Conservation (phyloP, 129 eudicot genomes). For the Solidago caesia region DNA sequence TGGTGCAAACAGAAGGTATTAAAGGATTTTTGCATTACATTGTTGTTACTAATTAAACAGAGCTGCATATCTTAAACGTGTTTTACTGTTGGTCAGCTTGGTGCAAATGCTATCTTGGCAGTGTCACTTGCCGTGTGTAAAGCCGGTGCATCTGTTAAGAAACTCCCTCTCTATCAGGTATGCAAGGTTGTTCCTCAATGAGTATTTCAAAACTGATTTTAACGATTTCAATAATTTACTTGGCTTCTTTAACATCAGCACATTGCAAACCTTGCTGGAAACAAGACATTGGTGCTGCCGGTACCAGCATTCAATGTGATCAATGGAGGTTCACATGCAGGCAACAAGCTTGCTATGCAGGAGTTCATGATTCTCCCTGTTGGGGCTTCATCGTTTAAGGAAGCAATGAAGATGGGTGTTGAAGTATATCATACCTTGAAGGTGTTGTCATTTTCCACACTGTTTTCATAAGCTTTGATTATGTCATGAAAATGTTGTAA, state of each 20-base stretch:
- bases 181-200: neutral
- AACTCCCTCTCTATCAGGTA: conserved; percentile 41
- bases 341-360: conserved; percentile 52
- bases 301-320: conserved; percentile 48
- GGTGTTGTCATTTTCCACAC: conserved; percentile 5
- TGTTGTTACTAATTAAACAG: neutral
- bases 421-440: conserved; percentile 52
- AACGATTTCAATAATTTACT: neutral
- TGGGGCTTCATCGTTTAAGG: conserved; percentile 48
- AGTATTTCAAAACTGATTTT: neutral
- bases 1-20: conserved; percentile 52
- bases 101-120: conserved; percentile 48
- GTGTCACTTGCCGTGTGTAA: conserved; percentile 50
- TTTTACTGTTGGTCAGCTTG: conserved; percentile 36
- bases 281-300: conserved; percentile 45
- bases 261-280: conserved; percentile 50
- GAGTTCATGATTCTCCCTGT: conserved; percentile 49
- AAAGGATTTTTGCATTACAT: neutral
- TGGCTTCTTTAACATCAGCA: conserved; percentile 26
- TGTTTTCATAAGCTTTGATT: neutral
- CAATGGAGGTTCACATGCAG: conserved; percentile 51
- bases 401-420: conserved; percentile 53
- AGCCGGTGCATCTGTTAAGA: conserved; percentile 44
- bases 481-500: neutral
- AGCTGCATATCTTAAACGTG: neutral